These are phyloP conservation scores for Sporothrix schenckii DNA, from an alignment of 2,329 filamentous ascomycete species.

Conservation along the genomic window DNA sequence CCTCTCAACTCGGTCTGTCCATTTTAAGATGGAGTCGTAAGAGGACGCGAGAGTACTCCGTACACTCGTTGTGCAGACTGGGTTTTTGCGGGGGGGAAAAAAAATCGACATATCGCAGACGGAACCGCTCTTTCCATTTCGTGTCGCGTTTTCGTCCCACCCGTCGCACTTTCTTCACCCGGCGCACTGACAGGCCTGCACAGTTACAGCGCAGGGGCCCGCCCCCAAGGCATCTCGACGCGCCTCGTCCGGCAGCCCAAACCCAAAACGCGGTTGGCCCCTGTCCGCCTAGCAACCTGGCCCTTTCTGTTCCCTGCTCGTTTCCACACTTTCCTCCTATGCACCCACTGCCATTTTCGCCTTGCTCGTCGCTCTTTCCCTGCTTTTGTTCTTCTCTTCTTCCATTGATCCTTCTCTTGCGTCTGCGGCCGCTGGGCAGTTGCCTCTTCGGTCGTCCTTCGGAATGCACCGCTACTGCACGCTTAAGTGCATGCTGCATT, in stretches of 20 bases:
- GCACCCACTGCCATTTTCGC: neutral
- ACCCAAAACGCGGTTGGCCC: slow-evolving; percentile 31
- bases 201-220: neutral
- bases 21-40: neutral
- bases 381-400: slow-evolving; percentile 6
- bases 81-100: neutral
- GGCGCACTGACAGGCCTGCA: neutral
- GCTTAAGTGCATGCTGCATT: slow-evolving; percentile 28
- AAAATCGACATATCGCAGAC: too few relatives aligned
- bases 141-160: neutral
- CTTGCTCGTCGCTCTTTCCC: neutral
- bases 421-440: neutral
- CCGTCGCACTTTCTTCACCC: neutral
- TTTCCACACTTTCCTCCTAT: neutral
- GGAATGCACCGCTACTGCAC: slow-evolving; percentile 25
- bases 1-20: neutral
- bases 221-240: slow-evolving; percentile 10
- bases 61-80: neutral
- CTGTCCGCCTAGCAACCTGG: slow-evolving; percentile 17
- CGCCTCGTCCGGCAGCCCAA: slow-evolving; percentile 23
- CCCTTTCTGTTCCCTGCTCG: neutral
- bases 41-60: neutral
- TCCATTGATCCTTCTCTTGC: slow-evolving; percentile 27
- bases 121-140: neutral
- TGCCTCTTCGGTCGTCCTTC: slow-evolving; percentile 14